These are phyloP conservation scores for Pyracantha coccinea DNA, from an alignment of 331 rosid genomes.

Conservation along the genomic window DNA sequence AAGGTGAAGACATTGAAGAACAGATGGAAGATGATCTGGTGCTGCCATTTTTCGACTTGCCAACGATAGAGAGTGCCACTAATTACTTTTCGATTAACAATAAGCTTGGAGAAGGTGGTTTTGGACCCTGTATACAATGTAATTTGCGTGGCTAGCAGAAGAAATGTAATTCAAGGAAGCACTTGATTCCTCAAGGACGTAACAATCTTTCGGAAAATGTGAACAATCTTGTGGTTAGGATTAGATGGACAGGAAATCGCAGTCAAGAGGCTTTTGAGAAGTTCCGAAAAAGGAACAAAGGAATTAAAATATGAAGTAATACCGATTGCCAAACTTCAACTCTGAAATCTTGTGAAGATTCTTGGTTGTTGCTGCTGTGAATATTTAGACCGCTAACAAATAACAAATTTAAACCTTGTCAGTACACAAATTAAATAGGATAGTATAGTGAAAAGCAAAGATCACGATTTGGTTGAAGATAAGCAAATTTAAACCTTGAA, in stretches of 20 bases:
- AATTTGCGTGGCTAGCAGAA: neutral
- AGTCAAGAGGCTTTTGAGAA: conserved; percentile 25
- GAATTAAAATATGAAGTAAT: conserved; percentile 27
- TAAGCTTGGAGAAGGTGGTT: conserved; percentile 46
- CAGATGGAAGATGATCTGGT: conserved; percentile 27
- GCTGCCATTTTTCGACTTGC: conserved; percentile 18
- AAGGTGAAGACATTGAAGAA: conserved; percentile 1
- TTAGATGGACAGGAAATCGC: conserved; percentile 25
- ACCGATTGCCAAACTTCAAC: conserved; percentile 28
- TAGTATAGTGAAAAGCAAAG: too few relatives aligned
- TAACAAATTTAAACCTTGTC: too few relatives aligned
- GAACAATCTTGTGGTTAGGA: conserved; percentile 14
- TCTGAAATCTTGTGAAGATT: conserved; percentile 38
- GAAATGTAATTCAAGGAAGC: neutral
- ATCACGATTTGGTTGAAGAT: too few relatives aligned
- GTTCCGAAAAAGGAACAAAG: conserved; percentile 26
- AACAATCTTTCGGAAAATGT: neutral
- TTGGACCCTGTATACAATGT: conserved; percentile 39
- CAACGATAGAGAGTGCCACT: conserved; percentile 26
- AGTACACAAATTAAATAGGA: too few relatives aligned
- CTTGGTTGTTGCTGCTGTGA: conserved; percentile 30
- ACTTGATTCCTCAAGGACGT: too few relatives aligned
- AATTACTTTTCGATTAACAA: conserved; percentile 19
- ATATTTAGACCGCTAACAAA: too few relatives aligned
- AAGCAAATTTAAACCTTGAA: too few relatives aligned